Conservation (phyloP, 495 filamentous ascomycete species). For the Podospora conica region DNA sequence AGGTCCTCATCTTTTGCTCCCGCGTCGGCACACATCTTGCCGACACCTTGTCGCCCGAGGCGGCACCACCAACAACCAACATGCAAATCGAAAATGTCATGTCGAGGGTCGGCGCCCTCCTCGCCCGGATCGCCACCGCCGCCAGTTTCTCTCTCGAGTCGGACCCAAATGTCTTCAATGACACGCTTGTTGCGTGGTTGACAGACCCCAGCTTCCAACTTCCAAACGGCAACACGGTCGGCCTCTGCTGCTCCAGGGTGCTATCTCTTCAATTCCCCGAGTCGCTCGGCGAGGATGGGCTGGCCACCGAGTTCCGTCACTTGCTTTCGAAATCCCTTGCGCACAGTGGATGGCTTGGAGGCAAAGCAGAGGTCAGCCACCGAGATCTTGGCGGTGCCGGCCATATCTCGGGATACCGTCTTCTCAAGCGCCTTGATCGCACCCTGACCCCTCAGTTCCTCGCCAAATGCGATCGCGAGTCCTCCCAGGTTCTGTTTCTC, state of each 20-base stretch:
- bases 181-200: conserved; percentile 25
- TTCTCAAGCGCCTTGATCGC: conserved; percentile 25
- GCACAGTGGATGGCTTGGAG: conserved; percentile 18
- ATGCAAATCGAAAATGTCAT: conserved; percentile 26
- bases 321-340: conserved; percentile 24
- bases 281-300: conserved; percentile 7
- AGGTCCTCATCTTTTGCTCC: conserved; percentile 25
- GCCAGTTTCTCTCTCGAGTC: conserved; percentile 18
- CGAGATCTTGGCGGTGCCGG: conserved; percentile 13
- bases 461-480: conserved; percentile 8
- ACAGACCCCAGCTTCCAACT: conserved; percentile 19
- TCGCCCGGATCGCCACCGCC: conserved; percentile 22
- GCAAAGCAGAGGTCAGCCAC: neutral
- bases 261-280: conserved; percentile 24
- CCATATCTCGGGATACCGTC: conserved; percentile 24
- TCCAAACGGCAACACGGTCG: conserved; percentile 27
- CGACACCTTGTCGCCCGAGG: conserved; percentile 16
- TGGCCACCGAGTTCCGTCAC: conserved; percentile 21
- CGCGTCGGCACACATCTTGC: conserved; percentile 21
- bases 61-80: neutral
- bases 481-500: conserved; percentile 27
- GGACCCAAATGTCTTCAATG: conserved; percentile 18
- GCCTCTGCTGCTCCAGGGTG: conserved; percentile 26
- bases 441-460: conserved; percentile 28
- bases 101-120: conserved; percentile 21